phyloP scores from a whole-genome alignment of 2,329 filamentous ascomycete species.

The Colletotrichum sp. region DNA sequence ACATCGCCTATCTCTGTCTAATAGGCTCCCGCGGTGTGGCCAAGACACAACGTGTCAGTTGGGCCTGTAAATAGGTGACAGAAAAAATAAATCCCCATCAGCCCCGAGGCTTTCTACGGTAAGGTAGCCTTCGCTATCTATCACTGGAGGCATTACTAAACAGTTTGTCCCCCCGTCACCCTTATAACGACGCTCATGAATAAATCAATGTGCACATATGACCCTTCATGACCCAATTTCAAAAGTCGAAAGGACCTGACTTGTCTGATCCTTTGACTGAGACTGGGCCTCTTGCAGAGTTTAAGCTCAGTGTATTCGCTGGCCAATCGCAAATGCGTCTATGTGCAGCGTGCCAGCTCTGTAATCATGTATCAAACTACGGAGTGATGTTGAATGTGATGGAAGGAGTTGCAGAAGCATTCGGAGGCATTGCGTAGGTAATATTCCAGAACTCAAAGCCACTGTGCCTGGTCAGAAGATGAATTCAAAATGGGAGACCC shows the following conservation, averaged over 20 bases:
- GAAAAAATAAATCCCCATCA: background rate
- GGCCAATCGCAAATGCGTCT: background rate
- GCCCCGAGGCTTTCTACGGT: background rate
- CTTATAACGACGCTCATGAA: background rate
- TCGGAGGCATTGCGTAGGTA: slow-evolving; percentile 42
- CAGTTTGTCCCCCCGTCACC: background rate
- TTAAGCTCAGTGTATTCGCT: background rate
- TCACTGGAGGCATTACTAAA: background rate
- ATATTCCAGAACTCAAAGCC: slow-evolving; percentile 35
- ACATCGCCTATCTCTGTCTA: background rate
- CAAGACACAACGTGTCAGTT: background rate
- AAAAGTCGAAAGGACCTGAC: too few relatives aligned
- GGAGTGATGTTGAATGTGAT: background rate
- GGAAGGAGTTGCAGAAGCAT: slow-evolving; percentile 22
- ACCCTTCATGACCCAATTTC: background rate
- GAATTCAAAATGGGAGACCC: background rate
- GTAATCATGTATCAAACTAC: background rate
- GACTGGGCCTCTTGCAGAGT: too few relatives aligned
- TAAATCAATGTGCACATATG: background rate
- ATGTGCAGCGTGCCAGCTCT: background rate
- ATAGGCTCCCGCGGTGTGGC: background rate
- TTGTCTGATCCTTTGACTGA: background rate
- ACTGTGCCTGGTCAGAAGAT: background rate
- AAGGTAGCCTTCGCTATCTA: background rate
- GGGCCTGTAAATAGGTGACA: background rate